Conservation (phyloP, 1,284 basidiomycete genomes). For the Tilletia walkeri region DNA sequence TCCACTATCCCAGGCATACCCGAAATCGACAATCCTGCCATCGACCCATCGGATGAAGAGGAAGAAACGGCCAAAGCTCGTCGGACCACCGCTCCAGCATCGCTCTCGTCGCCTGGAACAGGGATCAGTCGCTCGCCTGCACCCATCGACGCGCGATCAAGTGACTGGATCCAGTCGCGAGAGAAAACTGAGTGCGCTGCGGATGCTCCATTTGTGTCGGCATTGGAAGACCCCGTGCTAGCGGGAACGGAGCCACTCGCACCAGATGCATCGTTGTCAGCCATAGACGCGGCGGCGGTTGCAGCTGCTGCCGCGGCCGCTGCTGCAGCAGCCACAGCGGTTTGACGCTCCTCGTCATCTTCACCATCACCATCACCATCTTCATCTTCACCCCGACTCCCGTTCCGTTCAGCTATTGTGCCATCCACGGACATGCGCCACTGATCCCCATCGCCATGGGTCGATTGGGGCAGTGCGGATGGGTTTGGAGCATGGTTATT, state of each 20-base stretch:
- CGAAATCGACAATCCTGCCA: too few relatives aligned
- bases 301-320: conserved; percentile 15
- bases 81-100: too few relatives aligned
- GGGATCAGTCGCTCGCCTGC: too few relatives aligned
- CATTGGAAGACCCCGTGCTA: not conserved
- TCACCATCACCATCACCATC: not conserved
- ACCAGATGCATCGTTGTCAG: not conserved
- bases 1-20: too few relatives aligned
- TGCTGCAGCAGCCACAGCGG: conserved; percentile 7
- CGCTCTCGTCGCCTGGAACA: too few relatives aligned
- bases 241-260: not conserved
- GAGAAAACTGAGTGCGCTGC: not conserved
- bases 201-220: not conserved
- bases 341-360: conserved; percentile 1
- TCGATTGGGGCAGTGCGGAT: not conserved
- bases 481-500: too few relatives aligned
- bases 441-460: not conserved
- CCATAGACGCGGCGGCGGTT: conserved; percentile 2
- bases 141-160: not conserved
- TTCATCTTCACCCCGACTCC: not conserved
- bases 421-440: not conserved
- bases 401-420: not conserved
- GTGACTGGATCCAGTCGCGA: not conserved
- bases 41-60: too few relatives aligned
- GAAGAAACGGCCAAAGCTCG: too few relatives aligned